Conservation (phyloP, 768 basidiomycete genomes). For the Phylloporus rhodoxanthus region DNA sequence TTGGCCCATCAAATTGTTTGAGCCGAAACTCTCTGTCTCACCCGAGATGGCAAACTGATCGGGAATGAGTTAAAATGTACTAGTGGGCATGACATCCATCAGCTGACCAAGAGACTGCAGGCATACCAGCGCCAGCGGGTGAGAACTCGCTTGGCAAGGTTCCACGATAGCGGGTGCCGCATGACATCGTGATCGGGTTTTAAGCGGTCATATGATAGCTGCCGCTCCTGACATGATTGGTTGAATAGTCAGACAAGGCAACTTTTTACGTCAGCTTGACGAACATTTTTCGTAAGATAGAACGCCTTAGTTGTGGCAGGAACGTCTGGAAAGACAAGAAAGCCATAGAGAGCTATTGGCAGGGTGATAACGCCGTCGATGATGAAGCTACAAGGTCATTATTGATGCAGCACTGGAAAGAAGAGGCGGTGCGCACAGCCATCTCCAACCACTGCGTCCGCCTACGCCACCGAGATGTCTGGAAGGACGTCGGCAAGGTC, state of each 20-base stretch:
- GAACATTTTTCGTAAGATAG: constrained; percentile 55
- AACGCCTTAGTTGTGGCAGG: constrained; percentile 59
- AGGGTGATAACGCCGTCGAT: constrained; percentile 67
- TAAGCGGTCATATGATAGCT: constrained; percentile 46
- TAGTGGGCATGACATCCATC: not conserved
- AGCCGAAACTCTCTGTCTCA: constrained; percentile 62
- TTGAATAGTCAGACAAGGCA: not conserved
- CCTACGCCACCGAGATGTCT: constrained; percentile 46
- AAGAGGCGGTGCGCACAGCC: constrained; percentile 39
- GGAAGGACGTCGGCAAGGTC: not conserved
- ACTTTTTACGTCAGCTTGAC: constrained; percentile 6
- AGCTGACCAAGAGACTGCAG: constrained; percentile 54
- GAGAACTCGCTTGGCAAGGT: constrained; percentile 43
- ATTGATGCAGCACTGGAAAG: not conserved
- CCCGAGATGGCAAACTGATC: constrained; percentile 60
- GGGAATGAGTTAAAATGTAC: not conserved
- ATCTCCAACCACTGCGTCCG: constrained; percentile 62
- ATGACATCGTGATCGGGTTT: constrained; percentile 35
- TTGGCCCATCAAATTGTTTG: constrained; percentile 70
- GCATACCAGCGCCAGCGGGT: constrained; percentile 64
- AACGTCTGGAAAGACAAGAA: constrained; percentile 66
- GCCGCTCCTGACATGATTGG: constrained; percentile 42
- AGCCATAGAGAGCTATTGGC: constrained; percentile 67
- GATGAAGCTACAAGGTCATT: constrained; percentile 43
- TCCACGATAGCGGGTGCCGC: constrained; percentile 43